Percentiles rank a stretch among this genome's conserved stretches.
Evolutionary conservation across 148 eudicot genomes (phyloP).

Genomic region (Persicaria maculosa): DNA sequence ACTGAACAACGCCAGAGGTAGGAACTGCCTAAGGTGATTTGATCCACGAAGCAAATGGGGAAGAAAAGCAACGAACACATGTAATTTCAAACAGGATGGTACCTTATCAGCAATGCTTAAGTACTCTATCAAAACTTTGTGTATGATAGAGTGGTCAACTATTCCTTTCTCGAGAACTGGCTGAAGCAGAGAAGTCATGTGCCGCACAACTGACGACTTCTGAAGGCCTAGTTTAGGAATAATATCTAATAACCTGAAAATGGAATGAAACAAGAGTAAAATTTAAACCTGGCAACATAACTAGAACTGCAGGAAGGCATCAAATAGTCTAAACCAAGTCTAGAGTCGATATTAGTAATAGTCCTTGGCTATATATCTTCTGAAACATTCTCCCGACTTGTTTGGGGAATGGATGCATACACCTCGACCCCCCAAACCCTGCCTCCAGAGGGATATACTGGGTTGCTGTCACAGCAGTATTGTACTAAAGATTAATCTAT

Average conservation of each 20-base stretch:
- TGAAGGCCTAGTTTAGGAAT: conserved; percentile 65
- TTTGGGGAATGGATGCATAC: no score
- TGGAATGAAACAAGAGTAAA: not conserved
- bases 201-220: conserved; percentile 62
- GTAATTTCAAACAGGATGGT: not conserved
- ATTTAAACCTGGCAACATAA: not conserved
- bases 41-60: not conserved
- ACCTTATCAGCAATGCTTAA: conserved; percentile 86
- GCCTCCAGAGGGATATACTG: no score
- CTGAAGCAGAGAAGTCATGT: conserved; percentile 67
- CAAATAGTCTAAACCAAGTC: not conserved
- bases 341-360: not conserved
- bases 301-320: not conserved
- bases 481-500: not conserved
- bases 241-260: conserved; percentile 72
- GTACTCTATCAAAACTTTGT: conserved; percentile 73
- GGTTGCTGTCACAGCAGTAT: no score
- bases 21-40: not conserved
- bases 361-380: not conserved
- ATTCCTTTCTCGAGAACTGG: conserved; percentile 95
- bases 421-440: no score
- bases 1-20: not conserved
- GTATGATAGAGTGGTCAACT: conserved; percentile 87
- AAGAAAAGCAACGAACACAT: not conserved
- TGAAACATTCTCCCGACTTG: no score